Evolutionary conservation across 2,329 filamentous ascomycete genomes (phyloP).

Genomic region (Mycosphaerella arachidis): DNA sequence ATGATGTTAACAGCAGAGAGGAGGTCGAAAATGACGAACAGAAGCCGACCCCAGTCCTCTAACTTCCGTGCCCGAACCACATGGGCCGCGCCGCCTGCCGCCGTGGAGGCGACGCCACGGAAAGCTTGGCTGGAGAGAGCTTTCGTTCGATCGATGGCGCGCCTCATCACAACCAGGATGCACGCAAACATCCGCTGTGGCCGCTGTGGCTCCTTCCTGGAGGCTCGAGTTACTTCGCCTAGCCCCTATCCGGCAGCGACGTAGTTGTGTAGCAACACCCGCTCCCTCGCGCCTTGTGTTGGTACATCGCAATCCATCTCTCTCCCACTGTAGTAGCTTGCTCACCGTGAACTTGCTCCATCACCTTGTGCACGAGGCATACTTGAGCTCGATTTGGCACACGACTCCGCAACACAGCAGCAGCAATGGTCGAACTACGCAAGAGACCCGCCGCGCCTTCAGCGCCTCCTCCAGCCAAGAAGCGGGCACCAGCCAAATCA

Average conservation of each 20-base stretch:
- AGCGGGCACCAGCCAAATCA: constrained; percentile 35
- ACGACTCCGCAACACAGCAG: not conserved
- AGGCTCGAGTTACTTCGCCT: constrained; percentile 1
- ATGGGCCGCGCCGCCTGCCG: not conserved
- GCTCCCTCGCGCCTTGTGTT: not conserved
- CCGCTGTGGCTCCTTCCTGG: not conserved
- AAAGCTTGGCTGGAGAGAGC: not conserved
- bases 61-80: not conserved
- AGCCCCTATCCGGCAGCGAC: constrained; percentile 4
- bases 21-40: not conserved
- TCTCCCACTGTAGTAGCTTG: not conserved
- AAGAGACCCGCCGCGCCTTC: constrained; percentile 57
- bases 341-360: not conserved
- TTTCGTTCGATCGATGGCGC: not conserved
- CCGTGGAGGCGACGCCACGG: not conserved
- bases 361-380: not conserved
- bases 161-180: constrained; percentile 1
- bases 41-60: not conserved
- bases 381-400: not conserved
- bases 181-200: not conserved
- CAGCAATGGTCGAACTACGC: constrained; percentile 54
- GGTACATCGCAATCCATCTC: not conserved
- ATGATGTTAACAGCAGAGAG: not conserved
- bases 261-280: constrained; percentile 1
- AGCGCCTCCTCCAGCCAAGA: constrained; percentile 45